These are phyloP conservation scores for Fraxinus pennsylvanica DNA, from an alignment of 257 asterid species.

Conservation along the genomic window DNA sequence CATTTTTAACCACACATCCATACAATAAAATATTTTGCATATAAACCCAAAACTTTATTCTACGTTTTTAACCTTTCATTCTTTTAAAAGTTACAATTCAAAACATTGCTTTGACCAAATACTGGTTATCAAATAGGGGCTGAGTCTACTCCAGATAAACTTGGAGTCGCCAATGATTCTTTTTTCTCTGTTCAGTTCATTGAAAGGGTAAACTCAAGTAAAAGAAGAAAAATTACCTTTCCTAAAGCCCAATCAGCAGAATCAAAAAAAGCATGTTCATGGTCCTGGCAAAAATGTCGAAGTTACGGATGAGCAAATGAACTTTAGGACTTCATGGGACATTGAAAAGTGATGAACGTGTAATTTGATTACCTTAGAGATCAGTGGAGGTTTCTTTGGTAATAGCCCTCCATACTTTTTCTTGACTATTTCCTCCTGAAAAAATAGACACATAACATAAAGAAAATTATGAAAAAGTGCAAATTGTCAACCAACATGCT, in stretches of 20 bases:
- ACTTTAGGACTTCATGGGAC: neutral
- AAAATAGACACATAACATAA: slow-evolving; percentile 2
- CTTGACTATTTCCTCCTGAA: slow-evolving; percentile 69
- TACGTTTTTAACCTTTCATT: too few species aligned
- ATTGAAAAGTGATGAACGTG: neutral
- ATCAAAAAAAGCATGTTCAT: slow-evolving; percentile 84
- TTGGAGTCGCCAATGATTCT: neutral
- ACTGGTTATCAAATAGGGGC: too few species aligned
- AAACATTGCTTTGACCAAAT: too few species aligned
- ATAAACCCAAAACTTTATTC: too few species aligned
- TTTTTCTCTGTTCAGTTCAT: neutral
- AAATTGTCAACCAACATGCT: too few species aligned
- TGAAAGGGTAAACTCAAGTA: neutral
- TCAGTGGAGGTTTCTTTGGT: slow-evolving; percentile 65
- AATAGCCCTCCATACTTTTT: slow-evolving; percentile 71
- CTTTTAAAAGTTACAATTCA: too few species aligned
- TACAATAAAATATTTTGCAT: too few species aligned
- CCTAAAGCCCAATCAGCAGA: slow-evolving; percentile 94
- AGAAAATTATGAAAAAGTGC: neutral
- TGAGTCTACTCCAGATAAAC: neutral
- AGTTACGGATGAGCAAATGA: neutral
- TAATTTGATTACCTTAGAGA: slow-evolving; percentile 52
- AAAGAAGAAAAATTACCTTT: slow-evolving; percentile 45
- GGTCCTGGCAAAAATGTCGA: slow-evolving; percentile 46
- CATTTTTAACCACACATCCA: too few species aligned